phyloP scores from a whole-genome alignment of 805 yeast genomes.

The Zygosaccharomyces lentus region DNA sequence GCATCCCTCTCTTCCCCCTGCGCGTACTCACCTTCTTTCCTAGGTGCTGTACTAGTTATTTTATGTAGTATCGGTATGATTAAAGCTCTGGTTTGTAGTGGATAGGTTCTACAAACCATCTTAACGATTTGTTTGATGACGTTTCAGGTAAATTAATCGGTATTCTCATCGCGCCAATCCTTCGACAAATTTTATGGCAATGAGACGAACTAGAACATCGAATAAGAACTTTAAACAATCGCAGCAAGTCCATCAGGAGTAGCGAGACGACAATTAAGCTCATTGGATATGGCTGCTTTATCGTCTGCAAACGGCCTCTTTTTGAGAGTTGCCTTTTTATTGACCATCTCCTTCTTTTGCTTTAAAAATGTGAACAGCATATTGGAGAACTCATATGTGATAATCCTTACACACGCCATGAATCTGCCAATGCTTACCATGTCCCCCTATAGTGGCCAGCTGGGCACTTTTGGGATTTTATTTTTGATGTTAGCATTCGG shows the following conservation, averaged over 20 bases:
- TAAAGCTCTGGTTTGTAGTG: neutral
- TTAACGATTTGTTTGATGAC: neutral
- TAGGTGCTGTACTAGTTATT: neutral
- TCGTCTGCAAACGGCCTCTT: constrained; percentile 48
- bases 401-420: constrained; percentile 61
- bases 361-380: constrained; percentile 46
- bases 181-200: no score
- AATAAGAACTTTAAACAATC: neutral
- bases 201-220: neutral
- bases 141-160: neutral
- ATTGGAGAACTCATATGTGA: constrained; percentile 42
- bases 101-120: neutral
- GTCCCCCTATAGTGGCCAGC: constrained; percentile 39
- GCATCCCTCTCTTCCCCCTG: neutral
- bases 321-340: constrained; percentile 43
- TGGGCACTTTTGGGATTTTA: constrained; percentile 48
- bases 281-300: constrained; percentile 44
- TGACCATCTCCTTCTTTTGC: constrained; percentile 43
- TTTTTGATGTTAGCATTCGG: constrained; percentile 42
- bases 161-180: constrained; percentile 1
- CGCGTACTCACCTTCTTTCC: neutral
- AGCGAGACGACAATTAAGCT: neutral
- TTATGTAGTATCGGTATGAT: neutral
- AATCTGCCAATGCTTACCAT: constrained; percentile 37
- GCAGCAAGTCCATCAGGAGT: no score